These are phyloP conservation scores for Penicillium crystallinum DNA, from an alignment of 495 filamentous ascomycete genomes.

Conservation along the genomic window DNA sequence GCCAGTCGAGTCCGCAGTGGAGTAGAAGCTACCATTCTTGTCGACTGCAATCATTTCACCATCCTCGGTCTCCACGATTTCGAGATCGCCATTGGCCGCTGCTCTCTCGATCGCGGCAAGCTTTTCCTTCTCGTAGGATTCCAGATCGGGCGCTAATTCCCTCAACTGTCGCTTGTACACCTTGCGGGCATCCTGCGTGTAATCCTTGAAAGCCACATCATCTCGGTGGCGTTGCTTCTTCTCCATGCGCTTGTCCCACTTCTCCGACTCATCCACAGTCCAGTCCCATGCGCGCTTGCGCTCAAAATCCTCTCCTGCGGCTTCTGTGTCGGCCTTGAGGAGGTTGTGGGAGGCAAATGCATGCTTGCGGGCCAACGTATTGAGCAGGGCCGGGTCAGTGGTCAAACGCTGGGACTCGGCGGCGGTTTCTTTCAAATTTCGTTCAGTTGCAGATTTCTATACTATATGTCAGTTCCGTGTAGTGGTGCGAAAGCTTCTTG, in stretches of 20 bases:
- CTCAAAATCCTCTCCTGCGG: slow-evolving; percentile 86
- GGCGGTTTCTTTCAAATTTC: slow-evolving; percentile 78
- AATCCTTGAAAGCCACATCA: slow-evolving; percentile 87
- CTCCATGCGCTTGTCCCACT: slow-evolving; percentile 83
- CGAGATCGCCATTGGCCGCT: slow-evolving; percentile 70
- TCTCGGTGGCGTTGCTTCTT: slow-evolving; percentile 82
- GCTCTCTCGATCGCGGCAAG: slow-evolving; percentile 77
- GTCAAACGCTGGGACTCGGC: slow-evolving; percentile 76
- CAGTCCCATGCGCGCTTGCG: slow-evolving; percentile 98
- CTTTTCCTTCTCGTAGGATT: slow-evolving; percentile 81
- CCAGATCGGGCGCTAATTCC: slow-evolving; percentile 63
- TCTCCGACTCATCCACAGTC: slow-evolving; percentile 89
- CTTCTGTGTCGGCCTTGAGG: slow-evolving; percentile 82
- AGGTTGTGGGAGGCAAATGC: slow-evolving; percentile 89
- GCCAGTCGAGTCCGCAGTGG: slow-evolving; percentile 71
- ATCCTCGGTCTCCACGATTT: slow-evolving; percentile 89
- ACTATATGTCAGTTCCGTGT: slow-evolving; percentile 12
- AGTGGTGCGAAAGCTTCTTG: not conserved
- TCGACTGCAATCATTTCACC: slow-evolving; percentile 94
- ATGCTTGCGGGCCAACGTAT: slow-evolving; percentile 68
- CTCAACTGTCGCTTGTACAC: slow-evolving; percentile 89
- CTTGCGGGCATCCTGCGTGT: slow-evolving; percentile 78
- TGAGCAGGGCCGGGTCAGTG: slow-evolving; percentile 67
- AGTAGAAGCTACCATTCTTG: slow-evolving; percentile 83
- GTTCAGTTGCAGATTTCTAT: slow-evolving; percentile 65